Conservation (phyloP, 1,284 basidiomycete species). For the Ceratobasidium sp. region DNA sequence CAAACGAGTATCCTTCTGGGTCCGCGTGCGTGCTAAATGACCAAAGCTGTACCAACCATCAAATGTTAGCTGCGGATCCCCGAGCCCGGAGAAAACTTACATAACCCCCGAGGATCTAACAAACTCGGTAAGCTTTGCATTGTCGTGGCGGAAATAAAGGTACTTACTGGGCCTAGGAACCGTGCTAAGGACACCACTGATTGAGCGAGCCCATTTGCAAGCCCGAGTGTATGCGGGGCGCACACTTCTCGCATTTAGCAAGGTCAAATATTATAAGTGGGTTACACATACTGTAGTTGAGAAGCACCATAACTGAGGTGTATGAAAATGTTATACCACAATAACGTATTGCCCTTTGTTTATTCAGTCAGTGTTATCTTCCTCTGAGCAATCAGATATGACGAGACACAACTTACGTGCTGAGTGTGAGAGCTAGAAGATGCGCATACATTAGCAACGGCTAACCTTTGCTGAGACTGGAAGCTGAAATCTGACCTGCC, state of each 20-base stretch:
- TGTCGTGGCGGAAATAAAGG: background rate
- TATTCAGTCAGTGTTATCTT: slow-evolving; percentile 54
- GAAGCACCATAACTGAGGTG: slow-evolving; percentile 75
- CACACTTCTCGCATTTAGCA: slow-evolving; percentile 62
- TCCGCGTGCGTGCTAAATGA: slow-evolving; percentile 70
- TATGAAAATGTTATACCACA: slow-evolving; percentile 80
- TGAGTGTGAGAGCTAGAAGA: slow-evolving; percentile 63
- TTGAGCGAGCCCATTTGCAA: slow-evolving; percentile 81
- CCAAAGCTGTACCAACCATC: slow-evolving; percentile 54
- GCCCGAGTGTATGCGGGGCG: slow-evolving; percentile 73
- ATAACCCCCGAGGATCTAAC: slow-evolving; percentile 42
- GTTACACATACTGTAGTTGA: slow-evolving; percentile 63
- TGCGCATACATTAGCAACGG: slow-evolving; percentile 56
- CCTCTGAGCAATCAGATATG: background rate
- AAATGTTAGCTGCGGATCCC: background rate
- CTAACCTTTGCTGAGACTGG: slow-evolving; percentile 23
- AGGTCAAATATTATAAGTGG: background rate
- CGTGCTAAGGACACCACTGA: slow-evolving; percentile 82
- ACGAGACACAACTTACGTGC: slow-evolving; percentile 37
- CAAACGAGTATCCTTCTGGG: slow-evolving; percentile 73
- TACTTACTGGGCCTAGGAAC: slow-evolving; percentile 65
- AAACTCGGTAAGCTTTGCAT: background rate
- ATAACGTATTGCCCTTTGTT: slow-evolving; percentile 78
- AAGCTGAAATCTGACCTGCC: slow-evolving; percentile 71
- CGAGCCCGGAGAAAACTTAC: slow-evolving; percentile 35